phyloP scores from a whole-genome alignment of 306 rosid genomes.

The Pterocarpus santalinus region DNA sequence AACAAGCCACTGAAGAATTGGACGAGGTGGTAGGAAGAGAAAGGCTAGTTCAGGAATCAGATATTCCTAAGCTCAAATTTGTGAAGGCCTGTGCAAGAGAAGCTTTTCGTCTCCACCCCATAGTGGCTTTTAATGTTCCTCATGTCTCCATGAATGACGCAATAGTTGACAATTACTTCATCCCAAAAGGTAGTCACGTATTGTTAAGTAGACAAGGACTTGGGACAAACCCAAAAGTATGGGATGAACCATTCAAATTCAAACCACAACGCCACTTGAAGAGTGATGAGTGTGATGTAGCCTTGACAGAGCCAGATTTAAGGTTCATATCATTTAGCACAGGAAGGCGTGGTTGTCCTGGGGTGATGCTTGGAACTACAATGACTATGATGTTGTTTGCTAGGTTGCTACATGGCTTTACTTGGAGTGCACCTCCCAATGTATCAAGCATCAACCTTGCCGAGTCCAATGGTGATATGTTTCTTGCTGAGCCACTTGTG shows the following conservation, averaged over 20 bases:
- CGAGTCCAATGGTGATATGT: neutral
- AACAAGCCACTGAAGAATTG: conserved; percentile 50
- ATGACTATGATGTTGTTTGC: conserved; percentile 54
- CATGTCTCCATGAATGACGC: conserved; percentile 47
- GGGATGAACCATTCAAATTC: conserved; percentile 51
- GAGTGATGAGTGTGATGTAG: neutral
- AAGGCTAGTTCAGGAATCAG: conserved; percentile 53
- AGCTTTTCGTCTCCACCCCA: conserved; percentile 60
- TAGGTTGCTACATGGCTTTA: conserved; percentile 51
- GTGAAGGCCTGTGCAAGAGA: conserved; percentile 55
- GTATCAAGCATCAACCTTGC: conserved; percentile 21
- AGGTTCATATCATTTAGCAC: conserved; percentile 49
- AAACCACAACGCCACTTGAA: conserved; percentile 52
- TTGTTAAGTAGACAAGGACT: conserved; percentile 49
- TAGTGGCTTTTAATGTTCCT: conserved; percentile 54
- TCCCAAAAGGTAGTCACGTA: conserved; percentile 62
- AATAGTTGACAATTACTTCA: conserved; percentile 44
- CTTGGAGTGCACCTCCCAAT: conserved; percentile 52
- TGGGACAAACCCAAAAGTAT: conserved; percentile 47
- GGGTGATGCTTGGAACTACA: conserved; percentile 49
- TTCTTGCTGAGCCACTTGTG: conserved; percentile 35
- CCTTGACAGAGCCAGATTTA: conserved; percentile 39
- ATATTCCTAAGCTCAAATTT: conserved; percentile 55
- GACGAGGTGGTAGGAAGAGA: conserved; percentile 50
- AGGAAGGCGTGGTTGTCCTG: conserved; percentile 60